A percentile compares a stretch with the other conserved stretches of the same genome.
Evolutionary conservation across 2,329 filamentous ascomycete genomes (phyloP).

Genomic region (Alternaria viburni): DNA sequence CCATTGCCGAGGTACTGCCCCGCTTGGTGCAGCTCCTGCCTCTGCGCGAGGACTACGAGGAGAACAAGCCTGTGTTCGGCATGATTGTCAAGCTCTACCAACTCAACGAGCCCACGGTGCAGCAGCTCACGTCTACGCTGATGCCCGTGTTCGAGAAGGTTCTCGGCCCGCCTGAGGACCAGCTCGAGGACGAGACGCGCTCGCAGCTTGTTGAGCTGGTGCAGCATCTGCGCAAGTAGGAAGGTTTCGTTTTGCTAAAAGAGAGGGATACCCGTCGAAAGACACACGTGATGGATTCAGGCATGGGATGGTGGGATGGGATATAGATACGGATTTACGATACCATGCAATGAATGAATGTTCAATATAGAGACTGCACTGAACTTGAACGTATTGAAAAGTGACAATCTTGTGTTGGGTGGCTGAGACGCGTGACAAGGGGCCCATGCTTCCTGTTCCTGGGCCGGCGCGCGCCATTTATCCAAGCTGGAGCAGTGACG

Average conservation of each 20-base stretch:
- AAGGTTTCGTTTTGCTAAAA: slow-evolving; percentile 23
- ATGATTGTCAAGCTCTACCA: slow-evolving; percentile 89
- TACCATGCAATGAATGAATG: slow-evolving; percentile 24
- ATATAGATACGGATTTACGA: slow-evolving; percentile 31
- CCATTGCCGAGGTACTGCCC: slow-evolving; percentile 81
- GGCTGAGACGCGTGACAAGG: slow-evolving; percentile 16
- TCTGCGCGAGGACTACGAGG: slow-evolving; percentile 90
- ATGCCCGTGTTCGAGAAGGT: slow-evolving; percentile 76
- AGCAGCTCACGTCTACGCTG: slow-evolving; percentile 72
- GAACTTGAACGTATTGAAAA: no score
- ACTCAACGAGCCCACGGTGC: slow-evolving; percentile 70
- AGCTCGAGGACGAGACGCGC: slow-evolving; percentile 75
- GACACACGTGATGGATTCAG: slow-evolving; percentile 28
- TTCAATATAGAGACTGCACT: background rate
- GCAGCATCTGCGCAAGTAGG: slow-evolving; percentile 53
- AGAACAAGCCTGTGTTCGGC: slow-evolving; percentile 92
- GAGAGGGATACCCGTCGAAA: slow-evolving; percentile 36
- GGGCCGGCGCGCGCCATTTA: slow-evolving; percentile 9
- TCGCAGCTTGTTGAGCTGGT: slow-evolving; percentile 70
- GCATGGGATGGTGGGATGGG: slow-evolving; percentile 12
- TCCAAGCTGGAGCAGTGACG: slow-evolving; percentile 24
- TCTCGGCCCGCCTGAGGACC: slow-evolving; percentile 72
- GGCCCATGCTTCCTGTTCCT: slow-evolving; percentile 23
- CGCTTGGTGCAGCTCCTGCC: slow-evolving; percentile 80
- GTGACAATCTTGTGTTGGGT: no score